phyloP scores from a whole-genome alignment of 306 rosid species.

The Acacia melanoxylon region DNA sequence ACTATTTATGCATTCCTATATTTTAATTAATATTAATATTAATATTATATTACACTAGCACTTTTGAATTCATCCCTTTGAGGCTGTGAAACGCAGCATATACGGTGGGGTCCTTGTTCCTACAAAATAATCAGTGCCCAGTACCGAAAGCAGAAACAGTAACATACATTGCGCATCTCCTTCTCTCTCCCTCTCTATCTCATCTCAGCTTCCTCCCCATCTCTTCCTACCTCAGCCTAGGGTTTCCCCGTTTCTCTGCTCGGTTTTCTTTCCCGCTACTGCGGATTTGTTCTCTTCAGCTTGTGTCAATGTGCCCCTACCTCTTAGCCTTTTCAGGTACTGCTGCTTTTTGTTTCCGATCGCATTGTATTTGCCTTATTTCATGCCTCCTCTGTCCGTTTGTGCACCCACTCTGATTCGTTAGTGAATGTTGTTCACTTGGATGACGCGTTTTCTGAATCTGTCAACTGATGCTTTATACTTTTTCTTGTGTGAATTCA shows the following conservation, averaged over 20 bases:
- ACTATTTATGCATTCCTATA: background rate
- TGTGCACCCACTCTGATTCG: background rate
- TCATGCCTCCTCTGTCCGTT: background rate
- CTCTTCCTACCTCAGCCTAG: slow-evolving; percentile 32
- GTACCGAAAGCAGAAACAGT: slow-evolving; percentile 50
- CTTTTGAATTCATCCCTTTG: background rate
- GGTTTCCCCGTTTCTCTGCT: slow-evolving; percentile 42
- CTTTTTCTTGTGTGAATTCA: slow-evolving; percentile 7
- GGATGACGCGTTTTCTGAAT: slow-evolving; percentile 24
- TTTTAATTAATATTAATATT: background rate
- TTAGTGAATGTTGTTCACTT: background rate
- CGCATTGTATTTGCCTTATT: slow-evolving; percentile 11
- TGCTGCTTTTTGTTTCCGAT: slow-evolving; percentile 39
- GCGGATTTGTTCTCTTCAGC: background rate
- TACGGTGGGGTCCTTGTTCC: slow-evolving; percentile 41
- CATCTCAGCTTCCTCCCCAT: slow-evolving; percentile 15
- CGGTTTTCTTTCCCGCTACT: slow-evolving; percentile 20
- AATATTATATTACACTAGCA: background rate
- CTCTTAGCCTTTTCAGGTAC: slow-evolving; percentile 43
- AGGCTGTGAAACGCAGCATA: slow-evolving; percentile 15
- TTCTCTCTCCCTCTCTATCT: slow-evolving; percentile 36
- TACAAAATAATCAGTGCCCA: slow-evolving; percentile 74
- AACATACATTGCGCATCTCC: slow-evolving; percentile 29
- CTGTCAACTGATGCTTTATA: slow-evolving; percentile 23
- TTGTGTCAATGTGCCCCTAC: slow-evolving; percentile 36